Percentiles rank a stretch among this genome's conserved stretches.
phyloP scores from a whole-genome alignment of 2,329 filamentous ascomycete species.

The Clarireedia hainanense region DNA sequence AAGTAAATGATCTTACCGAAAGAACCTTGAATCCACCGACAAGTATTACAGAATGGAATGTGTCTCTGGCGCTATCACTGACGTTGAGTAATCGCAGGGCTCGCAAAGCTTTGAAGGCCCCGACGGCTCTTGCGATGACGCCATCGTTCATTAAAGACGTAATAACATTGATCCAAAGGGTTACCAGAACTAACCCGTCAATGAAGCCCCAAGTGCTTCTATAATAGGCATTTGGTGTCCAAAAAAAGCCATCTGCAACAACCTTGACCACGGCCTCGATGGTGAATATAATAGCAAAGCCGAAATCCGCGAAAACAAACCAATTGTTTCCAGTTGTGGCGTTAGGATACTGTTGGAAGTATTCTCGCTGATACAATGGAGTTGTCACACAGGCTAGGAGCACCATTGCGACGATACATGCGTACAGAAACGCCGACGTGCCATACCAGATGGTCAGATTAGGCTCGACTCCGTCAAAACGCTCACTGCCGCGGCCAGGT shows the following conservation, averaged over 20 bases:
- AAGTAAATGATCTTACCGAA: constrained; percentile 21
- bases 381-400: constrained; percentile 89
- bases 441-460: constrained; percentile 86
- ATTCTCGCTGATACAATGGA: constrained; percentile 85
- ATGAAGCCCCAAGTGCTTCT: constrained; percentile 96
- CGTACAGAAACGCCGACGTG: constrained; percentile 90
- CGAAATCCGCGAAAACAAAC: constrained; percentile 91
- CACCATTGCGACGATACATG: constrained; percentile 96
- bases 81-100: constrained; percentile 88
- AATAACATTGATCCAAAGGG: constrained; percentile 89
- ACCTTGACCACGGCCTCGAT: constrained; percentile 85
- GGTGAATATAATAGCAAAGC: constrained; percentile 81
- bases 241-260: constrained; percentile 90
- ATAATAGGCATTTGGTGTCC: constrained; percentile 95
- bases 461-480: constrained; percentile 83
- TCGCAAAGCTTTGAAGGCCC: constrained; percentile 92
- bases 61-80: constrained; percentile 90
- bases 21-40: constrained; percentile 91
- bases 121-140: constrained; percentile 80
- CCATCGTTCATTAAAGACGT: constrained; percentile 77
- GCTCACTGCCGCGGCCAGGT: constrained; percentile 76
- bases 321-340: constrained; percentile 63
- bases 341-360: constrained; percentile 52
- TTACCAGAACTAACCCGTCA: constrained; percentile 82
- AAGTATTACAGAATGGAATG: constrained; percentile 94